Evolutionary conservation across 768 basidiomycete species (phyloP).

Genomic region (Jaapia argillacea): DNA sequence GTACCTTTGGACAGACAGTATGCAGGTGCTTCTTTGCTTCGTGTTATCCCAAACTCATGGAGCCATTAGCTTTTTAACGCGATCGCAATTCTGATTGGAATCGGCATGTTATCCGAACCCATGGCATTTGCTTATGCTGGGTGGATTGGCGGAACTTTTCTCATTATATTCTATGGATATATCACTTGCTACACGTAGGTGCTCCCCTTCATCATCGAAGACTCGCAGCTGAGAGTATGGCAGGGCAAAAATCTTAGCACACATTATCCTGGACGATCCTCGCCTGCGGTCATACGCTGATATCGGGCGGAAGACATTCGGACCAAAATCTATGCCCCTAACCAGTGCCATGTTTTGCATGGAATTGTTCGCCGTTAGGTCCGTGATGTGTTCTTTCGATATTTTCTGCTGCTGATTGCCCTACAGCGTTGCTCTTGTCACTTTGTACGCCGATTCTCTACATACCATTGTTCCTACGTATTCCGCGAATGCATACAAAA

Average conservation of each 20-base stretch:
- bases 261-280: constrained; percentile 60
- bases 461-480: constrained; percentile 60
- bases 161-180: constrained; percentile 70
- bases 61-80: constrained; percentile 71
- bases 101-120: constrained; percentile 85
- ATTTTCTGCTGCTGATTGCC: constrained; percentile 1
- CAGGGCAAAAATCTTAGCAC: constrained; percentile 83
- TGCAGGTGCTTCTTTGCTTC: not conserved
- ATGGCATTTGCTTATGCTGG: constrained; percentile 89
- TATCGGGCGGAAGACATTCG: constrained; percentile 85
- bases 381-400: constrained; percentile 15
- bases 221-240: constrained; percentile 5
- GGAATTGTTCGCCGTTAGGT: constrained; percentile 80
- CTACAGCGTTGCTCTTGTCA: constrained; percentile 73
- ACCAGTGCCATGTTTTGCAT: constrained; percentile 75
- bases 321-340: constrained; percentile 51
- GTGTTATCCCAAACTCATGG: not conserved
- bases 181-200: constrained; percentile 87
- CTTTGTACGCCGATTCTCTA: constrained; percentile 82
- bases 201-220: not conserved
- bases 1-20: constrained; percentile 15
- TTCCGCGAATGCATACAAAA: constrained; percentile 65
- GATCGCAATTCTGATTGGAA: constrained; percentile 76
- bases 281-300: constrained; percentile 78
- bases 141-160: constrained; percentile 68